Conservation (phyloP, 2,329 filamentous ascomycete species). For the Aquanectria penicillioides region DNA sequence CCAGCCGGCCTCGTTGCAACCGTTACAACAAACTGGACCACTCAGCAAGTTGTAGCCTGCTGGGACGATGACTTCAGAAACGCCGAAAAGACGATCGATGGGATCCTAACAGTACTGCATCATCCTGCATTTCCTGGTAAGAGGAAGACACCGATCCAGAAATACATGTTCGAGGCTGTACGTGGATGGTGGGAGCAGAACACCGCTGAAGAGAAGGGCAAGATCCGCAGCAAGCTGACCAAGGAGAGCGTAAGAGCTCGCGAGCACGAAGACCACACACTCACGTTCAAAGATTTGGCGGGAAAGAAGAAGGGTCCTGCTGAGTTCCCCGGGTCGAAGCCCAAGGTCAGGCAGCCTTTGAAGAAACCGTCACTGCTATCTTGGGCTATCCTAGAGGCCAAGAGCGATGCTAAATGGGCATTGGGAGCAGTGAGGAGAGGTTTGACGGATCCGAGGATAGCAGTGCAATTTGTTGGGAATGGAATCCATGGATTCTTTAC, state of each 20-base stretch:
- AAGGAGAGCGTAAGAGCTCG: conserved; percentile 39
- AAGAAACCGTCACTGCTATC: conserved; percentile 34
- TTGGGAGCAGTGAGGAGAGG: conserved; percentile 27
- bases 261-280: conserved; percentile 42
- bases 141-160: conserved; percentile 77
- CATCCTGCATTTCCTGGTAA: conserved; percentile 80
- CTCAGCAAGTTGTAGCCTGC: conserved; percentile 41
- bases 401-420: conserved; percentile 32
- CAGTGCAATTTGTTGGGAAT: conserved; percentile 15
- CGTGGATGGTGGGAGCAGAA: conserved; percentile 75
- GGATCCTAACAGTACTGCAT: conserved; percentile 82
- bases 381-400: conserved; percentile 34
- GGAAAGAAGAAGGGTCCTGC: conserved; percentile 38
- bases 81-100: conserved; percentile 78
- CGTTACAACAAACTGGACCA: conserved; percentile 43
- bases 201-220: conserved; percentile 30
- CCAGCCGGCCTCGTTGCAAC: conserved; percentile 42
- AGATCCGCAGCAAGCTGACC: conserved; percentile 36
- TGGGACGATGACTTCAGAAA: conserved; percentile 52
- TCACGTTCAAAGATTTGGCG: conserved; percentile 37
- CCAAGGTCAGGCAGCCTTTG: conserved; percentile 34
- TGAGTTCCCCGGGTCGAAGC: conserved; percentile 39
- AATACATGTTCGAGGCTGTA: conserved; percentile 84
- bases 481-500: conserved; percentile 17
- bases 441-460: conserved; percentile 27